phyloP scores from a whole-genome alignment of 768 basidiomycete species.

The Termitomyces bulborhizus region DNA sequence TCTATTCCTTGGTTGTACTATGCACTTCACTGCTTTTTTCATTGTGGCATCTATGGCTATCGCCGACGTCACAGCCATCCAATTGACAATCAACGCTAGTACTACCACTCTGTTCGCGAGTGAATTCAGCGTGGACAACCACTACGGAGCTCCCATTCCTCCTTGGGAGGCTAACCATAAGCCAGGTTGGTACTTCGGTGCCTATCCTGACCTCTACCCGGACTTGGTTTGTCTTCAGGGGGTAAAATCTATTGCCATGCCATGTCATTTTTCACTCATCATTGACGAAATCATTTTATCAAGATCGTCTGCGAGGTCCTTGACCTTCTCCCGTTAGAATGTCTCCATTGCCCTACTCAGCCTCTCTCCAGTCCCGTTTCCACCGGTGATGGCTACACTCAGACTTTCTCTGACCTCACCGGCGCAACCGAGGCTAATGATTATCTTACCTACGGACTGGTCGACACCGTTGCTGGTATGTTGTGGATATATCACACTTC shows the following conservation, averaged over 20 bases:
- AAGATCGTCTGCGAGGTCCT: slow-evolving; percentile 32
- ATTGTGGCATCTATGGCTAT: slow-evolving; percentile 17
- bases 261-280: background rate
- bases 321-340: slow-evolving; percentile 24
- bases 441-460: slow-evolving; percentile 38
- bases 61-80: slow-evolving; percentile 15
- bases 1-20: background rate
- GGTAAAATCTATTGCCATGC: slow-evolving; percentile 13
- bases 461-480: slow-evolving; percentile 35
- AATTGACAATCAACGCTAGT: slow-evolving; percentile 12
- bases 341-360: slow-evolving; percentile 31
- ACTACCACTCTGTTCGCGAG: slow-evolving; percentile 14
- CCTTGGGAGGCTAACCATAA: slow-evolving; percentile 27
- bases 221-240: slow-evolving; percentile 25
- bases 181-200: slow-evolving; percentile 41
- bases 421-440: slow-evolving; percentile 36
- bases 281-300: background rate
- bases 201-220: slow-evolving; percentile 20
- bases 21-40: slow-evolving; percentile 26
- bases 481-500: background rate
- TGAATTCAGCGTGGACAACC: slow-evolving; percentile 24
- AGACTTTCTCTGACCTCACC: slow-evolving; percentile 33
- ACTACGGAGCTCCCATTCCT: slow-evolving; percentile 31
- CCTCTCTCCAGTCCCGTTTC: slow-evolving; percentile 15
- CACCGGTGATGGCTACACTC: slow-evolving; percentile 25